Evolutionary conservation across 805 yeast genomes (phyloP), one percentile per base, ranked within the genome.

Genomic region (Candida saitoana): DNA sequence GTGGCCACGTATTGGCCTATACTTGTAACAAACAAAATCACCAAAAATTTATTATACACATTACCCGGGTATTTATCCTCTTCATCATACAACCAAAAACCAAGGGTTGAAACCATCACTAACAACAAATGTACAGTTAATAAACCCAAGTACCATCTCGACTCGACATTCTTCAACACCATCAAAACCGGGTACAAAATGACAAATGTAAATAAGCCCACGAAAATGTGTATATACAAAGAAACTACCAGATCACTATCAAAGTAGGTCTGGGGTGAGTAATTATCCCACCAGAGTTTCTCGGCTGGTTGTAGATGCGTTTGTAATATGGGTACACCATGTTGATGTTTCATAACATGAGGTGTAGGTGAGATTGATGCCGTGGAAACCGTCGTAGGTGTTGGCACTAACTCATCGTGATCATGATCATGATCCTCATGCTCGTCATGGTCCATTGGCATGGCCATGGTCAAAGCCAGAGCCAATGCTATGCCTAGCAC

Each of bases 201-300:
- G 11, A 79, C 57, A 45, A 78, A 71, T 1, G 82, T 60, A 0
- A 67, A 7, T 2, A 69, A 39, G 11, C 77, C 56, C 3, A 77
- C 58, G 2, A 58, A 50, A 7, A 80, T 63, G 54, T 89, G 96
- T 32, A 69, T 51, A 48, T 69, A 69, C 20, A 89, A 63, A 1
- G 81, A 73, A 11, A 69, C 44, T 43, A 78, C 74, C 2, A 74
- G 51, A 0, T 71, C 73, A 9, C 76, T 55, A 5, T 77, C 80
- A 63, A 87, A 80, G 59, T 74, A 89, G 3, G 87, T 81, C 1
- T 91, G 83, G 11, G 95, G 79, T 55, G 85, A 80, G 62, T 89
- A 90, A 18, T 62, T 57, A 38, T 79, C 80, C 97, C 97, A 90
- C 61, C 75, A 90, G 19, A 72, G 57, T 42, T 79, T 67, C 60